Evolutionary conservation across 768 basidiomycete genomes (phyloP), one percentile per base, ranked within the genome.

Genomic region (Lactarius sp.): DNA sequence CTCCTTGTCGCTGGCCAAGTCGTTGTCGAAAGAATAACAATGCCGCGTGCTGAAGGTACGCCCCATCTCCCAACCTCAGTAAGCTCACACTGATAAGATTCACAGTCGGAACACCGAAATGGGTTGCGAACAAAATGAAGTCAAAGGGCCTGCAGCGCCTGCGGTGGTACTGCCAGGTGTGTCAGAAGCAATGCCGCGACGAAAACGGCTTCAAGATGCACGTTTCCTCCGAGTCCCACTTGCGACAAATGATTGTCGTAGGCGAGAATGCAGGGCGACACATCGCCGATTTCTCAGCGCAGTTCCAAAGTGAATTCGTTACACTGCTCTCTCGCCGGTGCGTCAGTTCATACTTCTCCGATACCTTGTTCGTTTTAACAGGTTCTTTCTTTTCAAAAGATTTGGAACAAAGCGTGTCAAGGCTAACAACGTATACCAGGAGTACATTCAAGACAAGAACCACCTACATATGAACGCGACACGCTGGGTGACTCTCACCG

Each of bases 181-280:
- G 97, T 83, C 79, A 98, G 81, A 99, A 99, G 74, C 96, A 98
- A 76, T 98, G 96, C 75, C 81, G 95, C 73, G 92, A 98, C 75
- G 97, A 98, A 79, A 99, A 99, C 75, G 97, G 95, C 18, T 99
- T 98, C 84, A 97, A 97, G 76, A 95, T 93, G 74, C 94, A 98
- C 73, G 83, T 86, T 16, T 82, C 84, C 59, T 92, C 91, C 36
- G 94, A 96, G 74, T 81, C 87, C 1, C 97, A 99, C 76, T 78
- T 98, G 41, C 85, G 97, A 3, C 94, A 98, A 74, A 98, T 99
- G 94, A 83, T 99, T 67, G 87, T 96, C 51, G 93, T 98, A 55
- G 97, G 96, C 44, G 94, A 98, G 76, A 80, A 92, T 73, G 94
- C 97, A 2, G 92, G 92, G 16, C 85, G 81, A 69, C 92, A 98